A percentile compares a stretch with the other conserved stretches of the same genome.
phyloP scores from a whole-genome alignment of 495 filamentous ascomycete genomes.

The Glutinoglossum americanum region DNA sequence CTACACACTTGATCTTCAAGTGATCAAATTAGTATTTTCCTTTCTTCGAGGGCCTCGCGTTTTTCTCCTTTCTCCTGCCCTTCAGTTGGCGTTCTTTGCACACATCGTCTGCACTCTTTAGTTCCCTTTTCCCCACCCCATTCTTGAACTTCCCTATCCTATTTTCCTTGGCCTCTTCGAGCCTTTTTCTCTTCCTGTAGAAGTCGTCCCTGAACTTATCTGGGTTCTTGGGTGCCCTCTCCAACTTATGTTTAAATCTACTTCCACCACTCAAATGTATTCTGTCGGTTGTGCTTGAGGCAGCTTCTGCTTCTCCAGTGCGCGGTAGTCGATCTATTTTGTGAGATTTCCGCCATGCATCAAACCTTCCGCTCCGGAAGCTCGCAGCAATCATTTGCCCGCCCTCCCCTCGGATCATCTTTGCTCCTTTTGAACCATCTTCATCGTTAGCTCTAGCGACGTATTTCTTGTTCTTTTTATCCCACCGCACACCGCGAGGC shows the following conservation, averaged over 20 bases:
- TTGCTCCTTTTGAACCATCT: slow-evolving; percentile 58
- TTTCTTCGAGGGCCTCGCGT: slow-evolving; percentile 62
- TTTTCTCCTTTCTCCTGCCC: slow-evolving; percentile 68
- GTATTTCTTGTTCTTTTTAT: slow-evolving; percentile 92
- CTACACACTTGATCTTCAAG: neutral
- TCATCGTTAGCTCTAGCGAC: slow-evolving; percentile 78
- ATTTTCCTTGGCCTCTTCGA: slow-evolving; percentile 69
- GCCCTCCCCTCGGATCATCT: slow-evolving; percentile 71
- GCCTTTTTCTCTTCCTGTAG: slow-evolving; percentile 73
- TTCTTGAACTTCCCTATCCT: slow-evolving; percentile 49
- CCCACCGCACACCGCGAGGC: slow-evolving; percentile 64
- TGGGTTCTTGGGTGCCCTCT: slow-evolving; percentile 75
- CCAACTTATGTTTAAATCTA: slow-evolving; percentile 56
- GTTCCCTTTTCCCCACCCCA: slow-evolving; percentile 47
- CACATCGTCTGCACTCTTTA: slow-evolving; percentile 67
- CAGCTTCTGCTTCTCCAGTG: slow-evolving; percentile 55
- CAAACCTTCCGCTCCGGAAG: slow-evolving; percentile 85
- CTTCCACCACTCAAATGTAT: slow-evolving; percentile 18
- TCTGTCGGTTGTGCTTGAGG: slow-evolving; percentile 7
- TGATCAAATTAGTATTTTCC: slow-evolving; percentile 14
- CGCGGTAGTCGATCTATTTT: slow-evolving; percentile 54
- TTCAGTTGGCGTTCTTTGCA: slow-evolving; percentile 54
- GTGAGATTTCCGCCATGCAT: slow-evolving; percentile 72
- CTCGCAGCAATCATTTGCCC: slow-evolving; percentile 88
- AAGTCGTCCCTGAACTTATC: slow-evolving; percentile 82